Conservation (phyloP, 2,329 filamentous ascomycete species). For the Cercospora sp. region DNA sequence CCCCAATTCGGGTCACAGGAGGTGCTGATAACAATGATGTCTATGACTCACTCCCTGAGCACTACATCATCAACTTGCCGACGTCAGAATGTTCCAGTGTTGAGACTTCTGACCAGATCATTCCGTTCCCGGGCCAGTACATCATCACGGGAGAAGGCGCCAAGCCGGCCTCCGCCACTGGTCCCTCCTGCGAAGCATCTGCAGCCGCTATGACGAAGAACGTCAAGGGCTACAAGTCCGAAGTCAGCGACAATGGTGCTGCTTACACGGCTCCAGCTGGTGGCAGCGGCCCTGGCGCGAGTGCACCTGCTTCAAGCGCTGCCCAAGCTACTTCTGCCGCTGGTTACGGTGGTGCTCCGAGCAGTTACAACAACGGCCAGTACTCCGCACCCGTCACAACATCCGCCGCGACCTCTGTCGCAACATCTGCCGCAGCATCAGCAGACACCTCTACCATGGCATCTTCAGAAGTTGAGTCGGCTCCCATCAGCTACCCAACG, state of each 20-base stretch:
- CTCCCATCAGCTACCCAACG: constrained; percentile 2
- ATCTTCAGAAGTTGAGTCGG: not conserved
- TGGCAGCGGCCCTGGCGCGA: not conserved
- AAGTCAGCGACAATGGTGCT: not conserved
- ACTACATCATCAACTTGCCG: constrained; percentile 68
- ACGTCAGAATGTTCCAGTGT: constrained; percentile 54
- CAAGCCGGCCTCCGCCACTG: constrained; percentile 15
- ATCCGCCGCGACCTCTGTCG: constrained; percentile 9
- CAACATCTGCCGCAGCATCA: constrained; percentile 5
- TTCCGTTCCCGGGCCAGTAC: constrained; percentile 60
- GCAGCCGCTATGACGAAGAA: constrained; percentile 20
- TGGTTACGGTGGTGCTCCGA: constrained; percentile 9
- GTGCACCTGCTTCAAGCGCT: constrained; percentile 12
- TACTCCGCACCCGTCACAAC: constrained; percentile 5
- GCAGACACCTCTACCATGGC: not conserved
- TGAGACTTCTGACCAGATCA: constrained; percentile 56
- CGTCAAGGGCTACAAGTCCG: constrained; percentile 15
- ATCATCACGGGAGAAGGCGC: constrained; percentile 4
- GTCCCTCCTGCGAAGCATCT: constrained; percentile 25
- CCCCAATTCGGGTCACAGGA: constrained; percentile 64
- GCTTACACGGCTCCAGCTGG: constrained; percentile 9
- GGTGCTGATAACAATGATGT: constrained; percentile 47
- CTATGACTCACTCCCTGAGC: constrained; percentile 64
- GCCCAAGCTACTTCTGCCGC: constrained; percentile 21
- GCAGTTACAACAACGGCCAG: constrained; percentile 4